Conservation (phyloP, 78 protist genomes). For the Dictyostelium discoideum region dicty_2.7 NC_007091.3:4832001-4832500, state of each 20-base stretch:
- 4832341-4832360: not conserved
- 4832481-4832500: not conserved
- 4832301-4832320: not conserved
- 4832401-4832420: too few species aligned
- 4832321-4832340: not conserved
- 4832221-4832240: not conserved
- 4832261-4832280: not conserved
- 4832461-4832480: not conserved
- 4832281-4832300: not conserved
- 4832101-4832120: not conserved
- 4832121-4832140: not conserved
- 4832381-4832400: too few species aligned
- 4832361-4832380: not conserved
- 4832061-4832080: not conserved
- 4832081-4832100: not conserved
- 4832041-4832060: not conserved
- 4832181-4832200: not conserved
- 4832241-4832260: not conserved
- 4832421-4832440: not conserved
- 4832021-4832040: not conserved
- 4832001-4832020: too few species aligned
- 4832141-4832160: not conserved
- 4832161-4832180: not conserved
- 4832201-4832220: not conserved
- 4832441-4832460: not conserved